Conservation (phyloP, 768 basidiomycete species). For the Pulveroboletus ravenelii region DNA sequence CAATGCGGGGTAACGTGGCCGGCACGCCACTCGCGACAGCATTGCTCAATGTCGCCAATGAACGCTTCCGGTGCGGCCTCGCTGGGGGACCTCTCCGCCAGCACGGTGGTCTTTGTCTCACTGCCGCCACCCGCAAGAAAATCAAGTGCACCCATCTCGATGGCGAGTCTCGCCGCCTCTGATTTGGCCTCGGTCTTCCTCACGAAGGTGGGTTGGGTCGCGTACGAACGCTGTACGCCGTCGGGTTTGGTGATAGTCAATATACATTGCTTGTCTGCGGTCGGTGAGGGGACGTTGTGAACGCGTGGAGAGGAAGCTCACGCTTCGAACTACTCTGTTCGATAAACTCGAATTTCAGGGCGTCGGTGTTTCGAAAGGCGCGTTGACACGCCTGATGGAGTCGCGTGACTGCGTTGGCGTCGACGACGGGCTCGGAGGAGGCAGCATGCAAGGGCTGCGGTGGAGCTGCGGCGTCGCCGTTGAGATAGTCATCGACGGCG, state of each 20-base stretch:
- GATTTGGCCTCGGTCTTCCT: slow-evolving; percentile 52
- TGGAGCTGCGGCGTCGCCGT: not conserved
- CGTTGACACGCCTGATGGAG: slow-evolving; percentile 42
- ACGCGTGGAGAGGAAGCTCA: slow-evolving; percentile 17
- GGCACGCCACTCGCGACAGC: slow-evolving; percentile 52
- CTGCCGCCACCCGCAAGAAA: slow-evolving; percentile 49
- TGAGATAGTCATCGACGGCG: slow-evolving; percentile 26
- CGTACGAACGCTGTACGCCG: slow-evolving; percentile 48
- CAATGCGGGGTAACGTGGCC: slow-evolving; percentile 50
- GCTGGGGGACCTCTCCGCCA: not conserved
- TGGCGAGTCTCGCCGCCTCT: slow-evolving; percentile 48
- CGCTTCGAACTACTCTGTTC: slow-evolving; percentile 37
- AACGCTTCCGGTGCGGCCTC: slow-evolving; percentile 1
- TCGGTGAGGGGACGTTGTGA: slow-evolving; percentile 1
- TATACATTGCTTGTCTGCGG: slow-evolving; percentile 54
- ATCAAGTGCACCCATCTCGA: slow-evolving; percentile 56
- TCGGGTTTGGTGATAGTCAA: slow-evolving; percentile 56
- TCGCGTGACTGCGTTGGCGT: slow-evolving; percentile 25
- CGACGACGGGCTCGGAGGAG: not conserved
- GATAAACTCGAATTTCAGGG: slow-evolving; percentile 45
- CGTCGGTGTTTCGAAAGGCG: slow-evolving; percentile 37
- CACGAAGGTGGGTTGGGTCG: slow-evolving; percentile 41
- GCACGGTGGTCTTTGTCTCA: slow-evolving; percentile 33
- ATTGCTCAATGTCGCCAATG: slow-evolving; percentile 45
- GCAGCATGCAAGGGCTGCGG: not conserved